phyloP scores from a whole-genome alignment of 768 basidiomycete species.

The Leccinum broughii region DNA sequence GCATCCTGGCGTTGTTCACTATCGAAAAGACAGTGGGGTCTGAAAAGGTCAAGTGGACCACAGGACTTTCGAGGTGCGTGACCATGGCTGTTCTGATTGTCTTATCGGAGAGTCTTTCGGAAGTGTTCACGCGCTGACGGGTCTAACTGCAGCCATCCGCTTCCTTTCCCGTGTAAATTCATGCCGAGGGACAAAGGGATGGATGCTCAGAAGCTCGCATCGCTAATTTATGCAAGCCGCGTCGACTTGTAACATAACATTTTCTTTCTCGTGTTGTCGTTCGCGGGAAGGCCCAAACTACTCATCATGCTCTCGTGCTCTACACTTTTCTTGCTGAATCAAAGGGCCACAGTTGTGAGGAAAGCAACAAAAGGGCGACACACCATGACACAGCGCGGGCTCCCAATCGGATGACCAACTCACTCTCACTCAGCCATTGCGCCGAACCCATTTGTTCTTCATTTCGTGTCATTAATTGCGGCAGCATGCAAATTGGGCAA shows the following conservation, averaged over 20 bases:
- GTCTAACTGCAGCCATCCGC: not conserved
- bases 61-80: not conserved
- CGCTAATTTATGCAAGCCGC: slow-evolving; percentile 12
- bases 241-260: slow-evolving; percentile 2
- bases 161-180: not conserved
- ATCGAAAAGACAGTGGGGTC: not conserved
- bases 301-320: not conserved
- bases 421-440: not conserved
- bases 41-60: not conserved
- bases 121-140: not conserved
- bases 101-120: not conserved
- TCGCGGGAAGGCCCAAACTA: not conserved
- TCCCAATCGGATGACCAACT: not conserved
- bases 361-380: not conserved
- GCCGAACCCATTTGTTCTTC: not conserved
- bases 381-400: not conserved
- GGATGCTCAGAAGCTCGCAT: slow-evolving; percentile 15
- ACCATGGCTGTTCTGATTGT: not conserved
- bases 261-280: not conserved
- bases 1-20: not conserved
- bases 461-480: not conserved
- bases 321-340: not conserved
- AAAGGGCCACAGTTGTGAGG: not conserved
- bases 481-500: not conserved
- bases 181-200: slow-evolving; percentile 1